A percentile compares a stretch with the other conserved stretches of the same genome.
These are phyloP conservation scores for Lentinula sp. DNA, from an alignment of 768 basidiomycete species.

Conservation along the genomic window DNA sequence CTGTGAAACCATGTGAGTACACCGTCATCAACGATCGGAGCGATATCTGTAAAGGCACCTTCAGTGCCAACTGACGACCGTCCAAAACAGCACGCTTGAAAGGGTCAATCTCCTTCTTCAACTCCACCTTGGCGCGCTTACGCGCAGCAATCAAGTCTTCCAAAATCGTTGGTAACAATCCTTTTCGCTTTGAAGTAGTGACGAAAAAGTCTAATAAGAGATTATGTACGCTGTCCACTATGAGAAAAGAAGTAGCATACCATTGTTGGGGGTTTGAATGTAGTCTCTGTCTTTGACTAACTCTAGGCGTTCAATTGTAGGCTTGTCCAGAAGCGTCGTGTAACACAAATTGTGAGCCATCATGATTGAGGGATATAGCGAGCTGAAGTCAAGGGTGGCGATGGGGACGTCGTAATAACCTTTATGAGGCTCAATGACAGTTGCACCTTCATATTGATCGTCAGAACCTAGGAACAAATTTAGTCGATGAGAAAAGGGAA, in stretches of 20 bases:
- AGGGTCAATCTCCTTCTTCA: slow-evolving; percentile 95
- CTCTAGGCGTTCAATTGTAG: slow-evolving; percentile 68
- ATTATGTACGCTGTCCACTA: background rate
- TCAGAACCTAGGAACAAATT: slow-evolving; percentile 56
- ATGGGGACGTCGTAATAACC: slow-evolving; percentile 97
- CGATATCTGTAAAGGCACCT: slow-evolving; percentile 39
- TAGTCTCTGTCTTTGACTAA: slow-evolving; percentile 87
- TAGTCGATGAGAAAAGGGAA: background rate
- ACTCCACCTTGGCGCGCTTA: slow-evolving; percentile 90
- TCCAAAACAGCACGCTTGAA: slow-evolving; percentile 97
- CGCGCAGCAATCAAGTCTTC: slow-evolving; percentile 92
- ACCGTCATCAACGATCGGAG: background rate
- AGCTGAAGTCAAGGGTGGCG: slow-evolving; percentile 97
- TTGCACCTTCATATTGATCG: slow-evolving; percentile 98
- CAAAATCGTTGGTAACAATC: slow-evolving; percentile 84
- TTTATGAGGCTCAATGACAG: slow-evolving; percentile 94
- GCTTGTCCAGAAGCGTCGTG: slow-evolving; percentile 86
- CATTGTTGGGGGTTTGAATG: slow-evolving; percentile 92
- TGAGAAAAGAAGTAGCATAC: slow-evolving; percentile 30
- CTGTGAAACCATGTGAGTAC: slow-evolving; percentile 31
- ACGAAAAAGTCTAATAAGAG: slow-evolving; percentile 72
- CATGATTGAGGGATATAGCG: slow-evolving; percentile 99
- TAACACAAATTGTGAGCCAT: slow-evolving; percentile 99
- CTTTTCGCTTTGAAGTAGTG: slow-evolving; percentile 68
- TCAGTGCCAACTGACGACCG: slow-evolving; percentile 93